Evolutionary conservation across 805 yeast species (phyloP).

Genomic region (Pichia gijzeniarum): DNA sequence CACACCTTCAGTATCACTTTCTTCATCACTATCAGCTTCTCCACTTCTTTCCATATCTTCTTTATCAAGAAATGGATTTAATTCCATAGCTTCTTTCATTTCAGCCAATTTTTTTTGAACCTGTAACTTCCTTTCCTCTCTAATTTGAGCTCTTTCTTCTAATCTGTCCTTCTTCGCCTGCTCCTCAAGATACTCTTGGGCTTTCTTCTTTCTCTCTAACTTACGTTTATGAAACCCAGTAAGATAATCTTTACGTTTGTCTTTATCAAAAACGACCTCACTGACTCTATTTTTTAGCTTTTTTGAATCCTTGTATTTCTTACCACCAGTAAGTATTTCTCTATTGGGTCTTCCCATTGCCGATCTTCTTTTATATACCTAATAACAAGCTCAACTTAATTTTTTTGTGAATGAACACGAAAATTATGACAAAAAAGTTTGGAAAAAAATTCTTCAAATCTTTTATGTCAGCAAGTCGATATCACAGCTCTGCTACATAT

Average conservation of each 20-base stretch:
- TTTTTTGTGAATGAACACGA: background rate
- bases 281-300: conserved; percentile 63
- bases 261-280: conserved; percentile 80
- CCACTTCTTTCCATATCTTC: conserved; percentile 24
- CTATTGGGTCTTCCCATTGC: conserved; percentile 48
- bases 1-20: conserved; percentile 17
- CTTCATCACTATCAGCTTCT: conserved; percentile 18
- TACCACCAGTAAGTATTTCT: conserved; percentile 84
- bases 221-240: conserved; percentile 97
- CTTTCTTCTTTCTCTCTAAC: conserved; percentile 79
- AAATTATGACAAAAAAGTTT: no score
- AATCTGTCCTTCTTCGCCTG: conserved; percentile 65
- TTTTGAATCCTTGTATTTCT: conserved; percentile 66
- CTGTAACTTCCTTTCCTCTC: conserved; percentile 65
- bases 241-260: conserved; percentile 70
- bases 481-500: no score
- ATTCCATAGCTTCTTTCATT: conserved; percentile 34
- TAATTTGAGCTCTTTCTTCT: conserved; percentile 64
- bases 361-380: background rate
- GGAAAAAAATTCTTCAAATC: background rate
- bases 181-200: conserved; percentile 68
- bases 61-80: conserved; percentile 14
- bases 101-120: conserved; percentile 57
- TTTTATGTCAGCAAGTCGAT: background rate
- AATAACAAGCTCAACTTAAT: background rate